These are phyloP conservation scores for Dimargaris xerosporica DNA, from an alignment of 192 early-diverging fungal genomes.

Conservation along the genomic window DNA sequence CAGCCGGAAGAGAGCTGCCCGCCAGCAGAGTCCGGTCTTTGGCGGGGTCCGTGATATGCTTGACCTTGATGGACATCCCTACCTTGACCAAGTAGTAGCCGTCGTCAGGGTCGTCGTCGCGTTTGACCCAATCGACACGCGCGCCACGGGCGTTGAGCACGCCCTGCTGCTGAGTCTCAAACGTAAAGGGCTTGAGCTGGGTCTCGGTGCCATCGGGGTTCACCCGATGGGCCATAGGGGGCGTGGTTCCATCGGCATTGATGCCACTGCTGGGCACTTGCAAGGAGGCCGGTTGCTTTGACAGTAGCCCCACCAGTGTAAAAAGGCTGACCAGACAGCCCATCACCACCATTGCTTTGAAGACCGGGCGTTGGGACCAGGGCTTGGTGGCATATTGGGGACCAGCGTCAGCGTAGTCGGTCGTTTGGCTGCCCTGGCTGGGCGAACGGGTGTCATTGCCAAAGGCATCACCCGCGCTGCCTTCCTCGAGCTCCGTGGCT, in stretches of 20 bases:
- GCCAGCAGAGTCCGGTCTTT: not conserved
- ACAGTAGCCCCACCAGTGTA: slow-evolving; percentile 2
- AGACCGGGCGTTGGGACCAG: not conserved
- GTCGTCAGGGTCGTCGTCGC: slow-evolving; percentile 1
- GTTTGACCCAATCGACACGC: not conserved
- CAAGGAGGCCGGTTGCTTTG: slow-evolving; percentile 5
- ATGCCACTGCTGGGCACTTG: not conserved
- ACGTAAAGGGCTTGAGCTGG: not conserved
- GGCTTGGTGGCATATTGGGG: not conserved
- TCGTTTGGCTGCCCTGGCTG: too few species aligned
- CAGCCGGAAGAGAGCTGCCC: not conserved
- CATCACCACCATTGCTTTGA: not conserved
- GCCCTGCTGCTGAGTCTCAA: not conserved
- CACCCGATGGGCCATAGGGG: not conserved
- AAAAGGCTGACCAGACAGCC: slow-evolving; percentile 3
- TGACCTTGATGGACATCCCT: not conserved
- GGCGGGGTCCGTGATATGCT: not conserved
- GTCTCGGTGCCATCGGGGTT: slow-evolving; percentile 11
- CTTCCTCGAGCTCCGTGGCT: too few species aligned
- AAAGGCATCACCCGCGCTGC: too few species aligned
- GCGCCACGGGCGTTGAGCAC: not conserved
- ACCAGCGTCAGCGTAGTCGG: too few species aligned
- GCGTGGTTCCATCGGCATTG: slow-evolving; percentile 9
- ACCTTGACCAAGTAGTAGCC: slow-evolving; percentile 7
- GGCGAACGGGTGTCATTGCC: too few species aligned